Percentiles rank a stretch among this genome's conserved stretches.
Conservation (phyloP, 192 early-diverging fungal species). For the Geranomyces michiganensis region DNA sequence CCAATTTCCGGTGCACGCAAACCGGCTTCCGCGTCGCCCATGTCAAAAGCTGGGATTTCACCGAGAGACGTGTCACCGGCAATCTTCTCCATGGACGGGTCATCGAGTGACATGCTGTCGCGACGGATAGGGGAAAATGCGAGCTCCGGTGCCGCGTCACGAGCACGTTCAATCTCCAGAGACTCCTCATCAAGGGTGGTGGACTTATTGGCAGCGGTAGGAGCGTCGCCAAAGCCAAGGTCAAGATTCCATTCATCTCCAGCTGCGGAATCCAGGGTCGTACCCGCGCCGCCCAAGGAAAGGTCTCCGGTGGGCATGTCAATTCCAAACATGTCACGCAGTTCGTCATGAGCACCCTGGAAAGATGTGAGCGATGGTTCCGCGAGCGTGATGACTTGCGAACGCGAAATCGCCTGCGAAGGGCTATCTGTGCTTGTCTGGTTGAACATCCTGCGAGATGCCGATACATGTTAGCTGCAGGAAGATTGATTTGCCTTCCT, state of each 20-base stretch:
- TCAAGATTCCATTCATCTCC: slow-evolving; percentile 39
- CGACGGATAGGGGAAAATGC: slow-evolving; percentile 29
- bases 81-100: neutral
- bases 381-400: slow-evolving; percentile 70
- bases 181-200: slow-evolving; percentile 25
- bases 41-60: neutral
- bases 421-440: slow-evolving; percentile 1
- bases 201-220: slow-evolving; percentile 9
- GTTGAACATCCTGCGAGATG: neutral
- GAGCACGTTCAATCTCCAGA: slow-evolving; percentile 62
- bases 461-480: too few species aligned
- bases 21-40: neutral
- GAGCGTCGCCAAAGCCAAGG: slow-evolving; percentile 43
- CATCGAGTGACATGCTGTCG: slow-evolving; percentile 15
- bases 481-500: too few species aligned
- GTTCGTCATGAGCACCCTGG: slow-evolving; percentile 18
- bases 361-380: slow-evolving; percentile 21
- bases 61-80: slow-evolving; percentile 11
- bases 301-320: neutral
- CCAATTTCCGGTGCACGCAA: neutral
- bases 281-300: slow-evolving; percentile 36
- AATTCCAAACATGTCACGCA: slow-evolving; percentile 31
- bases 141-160: slow-evolving; percentile 42
- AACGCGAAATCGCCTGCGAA: slow-evolving; percentile 55
- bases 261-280: neutral